A percentile compares a stretch with the other conserved stretches of the same genome.
Conservation (phyloP, 176 grass and related monocot genomes). For the Paspalum notatum region DNA sequence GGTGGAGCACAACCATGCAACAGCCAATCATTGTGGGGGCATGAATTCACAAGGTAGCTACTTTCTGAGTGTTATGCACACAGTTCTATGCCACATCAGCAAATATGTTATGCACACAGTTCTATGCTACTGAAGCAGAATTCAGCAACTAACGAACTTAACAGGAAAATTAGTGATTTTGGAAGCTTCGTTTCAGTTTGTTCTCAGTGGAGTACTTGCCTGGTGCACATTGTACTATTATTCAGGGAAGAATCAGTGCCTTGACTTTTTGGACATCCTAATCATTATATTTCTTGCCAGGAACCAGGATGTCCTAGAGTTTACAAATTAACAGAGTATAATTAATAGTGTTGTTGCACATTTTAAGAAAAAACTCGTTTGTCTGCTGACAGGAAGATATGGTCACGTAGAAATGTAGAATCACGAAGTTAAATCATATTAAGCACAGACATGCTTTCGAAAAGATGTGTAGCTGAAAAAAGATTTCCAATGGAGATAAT, state of each 20-base stretch:
- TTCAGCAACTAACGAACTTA: not conserved
- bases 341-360: not conserved
- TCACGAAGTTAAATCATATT: not conserved
- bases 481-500: not conserved
- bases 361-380: not conserved
- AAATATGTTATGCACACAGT: not conserved
- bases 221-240: not conserved
- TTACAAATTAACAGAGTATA: not conserved
- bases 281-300: not conserved
- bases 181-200: not conserved
- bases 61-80: no score
- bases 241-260: not conserved
- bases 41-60: not conserved
- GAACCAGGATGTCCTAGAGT: not conserved
- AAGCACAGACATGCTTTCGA: not conserved
- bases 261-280: not conserved
- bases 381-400: not conserved
- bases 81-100: not conserved
- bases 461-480: conserved; percentile 14
- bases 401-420: not conserved
- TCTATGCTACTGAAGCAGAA: not conserved
- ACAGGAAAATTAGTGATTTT: not conserved
- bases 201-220: not conserved
- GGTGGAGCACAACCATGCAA: not conserved
- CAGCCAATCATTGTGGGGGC: not conserved